A percentile compares a stretch with the other conserved stretches of the same genome.
These are phyloP conservation scores for Asterochloris sp. DNA, from an alignment of 139 green algal genomes.

Conservation along the genomic window DNA sequence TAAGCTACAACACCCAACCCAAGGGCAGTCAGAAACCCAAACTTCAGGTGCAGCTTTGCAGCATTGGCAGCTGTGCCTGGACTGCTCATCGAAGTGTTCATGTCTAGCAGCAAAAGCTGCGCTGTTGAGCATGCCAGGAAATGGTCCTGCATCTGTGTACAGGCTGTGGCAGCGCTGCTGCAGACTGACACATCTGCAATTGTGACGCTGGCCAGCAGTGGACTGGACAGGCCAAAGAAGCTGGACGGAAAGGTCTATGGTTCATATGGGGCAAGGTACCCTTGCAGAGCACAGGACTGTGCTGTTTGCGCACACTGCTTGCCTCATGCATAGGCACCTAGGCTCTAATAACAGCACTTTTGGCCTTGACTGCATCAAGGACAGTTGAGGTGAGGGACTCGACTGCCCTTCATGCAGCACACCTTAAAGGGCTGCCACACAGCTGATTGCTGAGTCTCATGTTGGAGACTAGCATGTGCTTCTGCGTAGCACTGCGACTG, in stretches of 20 bases:
- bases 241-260: conserved; percentile 80
- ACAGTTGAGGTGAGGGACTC: no score
- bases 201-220: conserved; percentile 62
- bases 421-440: conserved; percentile 32
- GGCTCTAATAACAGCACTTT: neutral
- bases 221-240: conserved; percentile 46
- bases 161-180: no score
- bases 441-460: neutral
- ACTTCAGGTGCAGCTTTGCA: conserved; percentile 3
- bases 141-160: no score
- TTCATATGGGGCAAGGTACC: conserved; percentile 57
- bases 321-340: no score
- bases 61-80: neutral
- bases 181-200: conserved; percentile 66
- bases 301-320: no score
- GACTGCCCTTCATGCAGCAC: no score
- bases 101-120: no score
- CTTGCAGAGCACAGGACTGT: no score
- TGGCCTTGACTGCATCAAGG: neutral
- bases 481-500: neutral
- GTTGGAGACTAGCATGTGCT: neutral
- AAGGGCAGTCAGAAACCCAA: neutral
- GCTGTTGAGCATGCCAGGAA: no score
- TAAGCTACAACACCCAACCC: conserved; percentile 39
- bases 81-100: no score